These are phyloP conservation scores for Dictyostelium capitatum DNA, from an alignment of 78 protist species.

Conservation along the genomic window DNA sequence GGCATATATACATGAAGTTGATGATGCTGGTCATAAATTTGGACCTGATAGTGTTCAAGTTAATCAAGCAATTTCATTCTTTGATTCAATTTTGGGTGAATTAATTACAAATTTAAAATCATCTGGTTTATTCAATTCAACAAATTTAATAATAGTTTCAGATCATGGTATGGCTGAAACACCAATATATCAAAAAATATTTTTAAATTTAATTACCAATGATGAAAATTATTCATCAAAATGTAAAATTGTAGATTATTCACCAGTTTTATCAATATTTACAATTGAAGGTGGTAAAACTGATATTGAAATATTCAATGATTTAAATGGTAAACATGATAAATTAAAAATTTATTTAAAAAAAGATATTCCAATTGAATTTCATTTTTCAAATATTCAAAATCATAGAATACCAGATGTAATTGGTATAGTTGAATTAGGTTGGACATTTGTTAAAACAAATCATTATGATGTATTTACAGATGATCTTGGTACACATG, in stretches of 20 bases:
- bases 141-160: conserved; percentile 38
- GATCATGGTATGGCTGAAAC: conserved; percentile 41
- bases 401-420: conserved; percentile 36
- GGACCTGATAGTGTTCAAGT: conserved; percentile 6
- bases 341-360: not conserved
- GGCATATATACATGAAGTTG: conserved; percentile 41
- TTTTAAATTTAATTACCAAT: not conserved
- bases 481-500: conserved; percentile 22
- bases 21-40: conserved; percentile 16
- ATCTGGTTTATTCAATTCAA: not conserved
- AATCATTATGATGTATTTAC: not conserved
- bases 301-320: too few species aligned
- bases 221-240: not conserved
- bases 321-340: not conserved
- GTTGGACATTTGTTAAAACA: not conserved
- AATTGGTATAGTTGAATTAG: conserved; percentile 19
- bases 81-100: conserved; percentile 10
- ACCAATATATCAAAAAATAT: not conserved
- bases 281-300: not conserved
- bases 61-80: not conserved
- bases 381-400: not conserved
- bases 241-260: not conserved
- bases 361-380: conserved; percentile 3
- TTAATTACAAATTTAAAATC: not conserved
- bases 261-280: conserved; percentile 23